Conservation (phyloP, 2,329 filamentous ascomycete species). For the Penicillium griseofulvum region DNA sequence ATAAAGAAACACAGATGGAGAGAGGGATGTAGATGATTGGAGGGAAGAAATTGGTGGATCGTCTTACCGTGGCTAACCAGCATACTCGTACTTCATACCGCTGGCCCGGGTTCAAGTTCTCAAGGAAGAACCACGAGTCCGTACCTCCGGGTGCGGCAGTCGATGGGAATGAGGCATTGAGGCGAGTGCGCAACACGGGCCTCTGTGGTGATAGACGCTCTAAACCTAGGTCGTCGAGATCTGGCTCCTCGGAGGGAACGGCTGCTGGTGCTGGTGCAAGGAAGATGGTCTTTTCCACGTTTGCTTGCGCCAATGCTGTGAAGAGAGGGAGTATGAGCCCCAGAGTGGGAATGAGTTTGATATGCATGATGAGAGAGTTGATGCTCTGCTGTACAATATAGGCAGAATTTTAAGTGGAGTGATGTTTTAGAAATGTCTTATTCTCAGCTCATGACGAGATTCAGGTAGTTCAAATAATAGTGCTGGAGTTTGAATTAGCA, state of each 20-base stretch:
- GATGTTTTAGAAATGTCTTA: conserved; percentile 1
- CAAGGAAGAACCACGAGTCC: conserved; percentile 76
- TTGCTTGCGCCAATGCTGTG: conserved; percentile 51
- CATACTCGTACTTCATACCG: conserved; percentile 91
- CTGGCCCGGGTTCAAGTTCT: conserved; percentile 65
- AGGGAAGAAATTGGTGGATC: background rate
- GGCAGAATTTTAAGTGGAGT: background rate
- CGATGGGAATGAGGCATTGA: conserved; percentile 68
- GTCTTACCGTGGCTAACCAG: conserved; percentile 83
- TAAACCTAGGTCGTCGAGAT: conserved; percentile 61
- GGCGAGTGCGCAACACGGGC: conserved; percentile 58
- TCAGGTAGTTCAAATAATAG: background rate
- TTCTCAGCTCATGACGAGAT: background rate
- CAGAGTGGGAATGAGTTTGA: conserved; percentile 8
- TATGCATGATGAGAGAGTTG: conserved; percentile 9
- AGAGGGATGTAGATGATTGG: background rate
- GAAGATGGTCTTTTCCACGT: conserved; percentile 92
- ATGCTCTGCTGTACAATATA: background rate
- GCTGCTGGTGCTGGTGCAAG: conserved; percentile 62
- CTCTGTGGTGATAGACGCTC: conserved; percentile 60
- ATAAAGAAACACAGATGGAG: background rate
- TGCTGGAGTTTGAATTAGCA: background rate
- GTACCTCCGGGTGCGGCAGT: conserved; percentile 53
- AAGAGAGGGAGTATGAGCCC: conserved; percentile 19
- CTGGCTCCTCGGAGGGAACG: conserved; percentile 56